Base-by-base conservation (phyloP, 306 rosid species). In the Crotalaria pallida region DNA sequence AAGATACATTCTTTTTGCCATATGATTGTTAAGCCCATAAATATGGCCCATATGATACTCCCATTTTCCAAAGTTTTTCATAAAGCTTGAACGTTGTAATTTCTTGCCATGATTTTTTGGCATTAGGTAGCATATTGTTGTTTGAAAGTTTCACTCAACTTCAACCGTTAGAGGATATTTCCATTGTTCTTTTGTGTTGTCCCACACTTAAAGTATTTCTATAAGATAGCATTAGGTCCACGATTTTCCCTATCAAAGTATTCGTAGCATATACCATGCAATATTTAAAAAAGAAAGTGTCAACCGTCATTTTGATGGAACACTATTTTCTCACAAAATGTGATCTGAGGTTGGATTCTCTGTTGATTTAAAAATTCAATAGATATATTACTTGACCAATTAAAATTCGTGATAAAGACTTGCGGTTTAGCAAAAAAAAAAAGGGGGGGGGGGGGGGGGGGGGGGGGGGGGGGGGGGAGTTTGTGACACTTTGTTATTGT, bases 191-290 rank as follows among this genome's bases (percentile, higher is more conserved):
- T 69, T 62, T 36, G 3, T 69, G 44, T 62, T 43, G 71, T 22
- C 31, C 27, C 50, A 36, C 64, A 69, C n/a, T 49, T 60, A 45
- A 22, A 9, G 12, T 68, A n/a, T 67, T 75, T 45, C 31, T 58
- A 41, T 58, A 12, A 57, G 51, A 47, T 50, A 58, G 34, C 61
- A 38, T 51, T 48, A 67, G 24, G 19, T 31, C 38, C 27, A 9
- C 65, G 59, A 45, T 2, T 53, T 15, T 55, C 19, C 50, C 40
- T 55, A 49, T 15, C 22, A 18, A 27, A 74, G 19, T 65, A 65
- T 65, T 52, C 65, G 24, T 41, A 74, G 72, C 65, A 74, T 64
- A 52, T 66, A 66, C 56, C 18, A 51, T 16, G 7, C 26, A 49
- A 33, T 40, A 21, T 15, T 34, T 34, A 61, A 34, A 22, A 22